Base-by-base conservation (phyloP, 805 yeast species). In the Dipodascus geniculatus region DNA sequence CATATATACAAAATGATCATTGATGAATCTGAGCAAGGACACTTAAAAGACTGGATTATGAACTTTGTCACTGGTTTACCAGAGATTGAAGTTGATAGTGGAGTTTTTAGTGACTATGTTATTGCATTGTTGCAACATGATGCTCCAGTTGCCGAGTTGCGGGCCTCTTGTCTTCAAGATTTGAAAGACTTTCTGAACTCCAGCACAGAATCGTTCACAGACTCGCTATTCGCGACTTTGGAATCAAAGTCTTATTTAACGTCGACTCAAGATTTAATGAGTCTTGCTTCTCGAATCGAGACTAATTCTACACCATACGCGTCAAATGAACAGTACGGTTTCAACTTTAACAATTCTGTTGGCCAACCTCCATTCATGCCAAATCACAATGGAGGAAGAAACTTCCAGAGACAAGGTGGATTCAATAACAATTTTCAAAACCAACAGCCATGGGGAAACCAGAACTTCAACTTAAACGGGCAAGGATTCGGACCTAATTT, bases 71-170 rank as follows among this genome's bases (percentile, higher is more conserved):
- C 48, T 33, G 42, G 48, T 38, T 17, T 38, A 6, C 44, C 44
- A 38, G 44, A 38, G 14, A 17, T n/a, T 0, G 78, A 74, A 22
- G 74, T 74, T 1, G 77, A 74, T 48, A 63, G 73, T 2, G 69
- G 66, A 11, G 74, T 73, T 23, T 60, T 76, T 53, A 65, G 74
- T 0, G 79, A 75, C 49, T 76, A 74, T 58, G 72, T 75, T 19
- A 42, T 73, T 23, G 75, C 77, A 1, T 61, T 76, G 33, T 60
- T 76, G 23, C 58, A 68, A 42, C 68, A 73, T 56, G 70, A 68
- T 20, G 62, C 68, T 31, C 61, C 72, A 8, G 66, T 60, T 2
- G 67, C 57, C 0, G 73, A 71, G 58, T 61, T 72, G 49, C 53
- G 61, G 17, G 60, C 61, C 42, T 55, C 68, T 52, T 63, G 75